Conservation (phyloP, 306 rosid genomes). For the Clitoria ternatea region DNA sequence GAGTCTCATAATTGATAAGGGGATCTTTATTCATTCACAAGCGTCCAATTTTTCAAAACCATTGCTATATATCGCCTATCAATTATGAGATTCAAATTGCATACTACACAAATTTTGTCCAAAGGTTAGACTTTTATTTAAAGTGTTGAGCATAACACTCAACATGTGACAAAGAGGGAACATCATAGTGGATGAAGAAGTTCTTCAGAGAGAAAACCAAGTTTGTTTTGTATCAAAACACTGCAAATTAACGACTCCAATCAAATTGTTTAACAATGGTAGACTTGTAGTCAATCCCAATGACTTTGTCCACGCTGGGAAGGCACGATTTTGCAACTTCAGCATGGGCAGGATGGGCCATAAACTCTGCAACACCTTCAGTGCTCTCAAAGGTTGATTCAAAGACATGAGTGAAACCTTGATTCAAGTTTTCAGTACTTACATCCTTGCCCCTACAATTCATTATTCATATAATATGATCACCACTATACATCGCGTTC, state of each 20-base stretch:
- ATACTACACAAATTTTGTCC: too few relatives aligned
- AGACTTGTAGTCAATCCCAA: conserved; percentile 69
- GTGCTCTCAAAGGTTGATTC: conserved; percentile 84
- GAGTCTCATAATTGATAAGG: too few relatives aligned
- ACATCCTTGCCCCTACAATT: conserved; percentile 70
- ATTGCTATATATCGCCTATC: too few relatives aligned
- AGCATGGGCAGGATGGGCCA: conserved; percentile 67
- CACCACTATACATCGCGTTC: not conserved
- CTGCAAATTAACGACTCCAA: not conserved
- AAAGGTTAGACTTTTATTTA: too few relatives aligned
- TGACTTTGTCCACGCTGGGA: conserved; percentile 50
- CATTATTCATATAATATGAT: not conserved
- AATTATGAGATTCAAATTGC: too few relatives aligned
- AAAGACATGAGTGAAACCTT: conserved; percentile 82
- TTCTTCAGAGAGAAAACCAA: not conserved
- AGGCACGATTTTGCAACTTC: conserved; percentile 58
- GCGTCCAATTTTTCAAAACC: too few relatives aligned
- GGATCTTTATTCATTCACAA: too few relatives aligned
- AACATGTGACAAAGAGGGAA: not conserved
- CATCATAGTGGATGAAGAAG: not conserved
- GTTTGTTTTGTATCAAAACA: not conserved
- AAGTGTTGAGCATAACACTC: not conserved
- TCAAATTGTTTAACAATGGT: conserved; percentile 30
- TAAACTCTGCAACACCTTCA: conserved; percentile 70
- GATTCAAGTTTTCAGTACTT: conserved; percentile 71